Base-by-base conservation (phyloP, 163 green algal species). In the Picocystis sp. region DNA sequence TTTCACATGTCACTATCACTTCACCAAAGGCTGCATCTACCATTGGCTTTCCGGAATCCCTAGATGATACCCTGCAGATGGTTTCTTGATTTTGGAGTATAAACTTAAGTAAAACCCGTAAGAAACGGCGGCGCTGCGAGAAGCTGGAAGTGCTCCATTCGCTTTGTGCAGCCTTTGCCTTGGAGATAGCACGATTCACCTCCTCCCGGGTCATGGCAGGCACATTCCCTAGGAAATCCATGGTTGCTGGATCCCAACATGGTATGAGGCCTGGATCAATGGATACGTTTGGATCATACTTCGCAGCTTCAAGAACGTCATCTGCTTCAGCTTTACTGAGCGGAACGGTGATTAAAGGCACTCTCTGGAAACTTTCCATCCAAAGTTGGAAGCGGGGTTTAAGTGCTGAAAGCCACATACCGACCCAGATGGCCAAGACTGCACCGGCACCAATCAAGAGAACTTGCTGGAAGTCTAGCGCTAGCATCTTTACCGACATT, bases 1-100 rank as follows among this genome's bases (percentile, higher is more conserved):
- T 98, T 71, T 98, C 89, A 53, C 85, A 94, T 12, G 89, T 96
- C 13, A 86, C 80, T 22, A 96, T 74, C 11, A 95, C 72, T 72
- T 98, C 89, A 0, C 86, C 88, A 66, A 98, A 87, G 8, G 83
- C 80, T 33, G 83, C 89, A 58, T 98, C 89, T n/a, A 96, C 77
- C 67, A 89, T 69, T 1, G 82, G 72, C 69, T 98, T 98, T 58
- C 89, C 89, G 8, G 74, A 87, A 65, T 98, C 89, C n/a, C 76
- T 72, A 0, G 85, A 70, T 2, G 86, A 83, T 17, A 95, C 81
- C 50, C 71, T 72, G 79, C 84, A 94, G 50, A 95, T 95, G 3
- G 71, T 70, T 42, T 87, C 69, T 63, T 92, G 82, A 59, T 97
- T 75, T 3, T 84, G 72, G 5, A 95, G 61, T 35, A 92, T 87